phyloP scores from a whole-genome alignment of 805 yeast species.

The Starmerella bombicola region DNA sequence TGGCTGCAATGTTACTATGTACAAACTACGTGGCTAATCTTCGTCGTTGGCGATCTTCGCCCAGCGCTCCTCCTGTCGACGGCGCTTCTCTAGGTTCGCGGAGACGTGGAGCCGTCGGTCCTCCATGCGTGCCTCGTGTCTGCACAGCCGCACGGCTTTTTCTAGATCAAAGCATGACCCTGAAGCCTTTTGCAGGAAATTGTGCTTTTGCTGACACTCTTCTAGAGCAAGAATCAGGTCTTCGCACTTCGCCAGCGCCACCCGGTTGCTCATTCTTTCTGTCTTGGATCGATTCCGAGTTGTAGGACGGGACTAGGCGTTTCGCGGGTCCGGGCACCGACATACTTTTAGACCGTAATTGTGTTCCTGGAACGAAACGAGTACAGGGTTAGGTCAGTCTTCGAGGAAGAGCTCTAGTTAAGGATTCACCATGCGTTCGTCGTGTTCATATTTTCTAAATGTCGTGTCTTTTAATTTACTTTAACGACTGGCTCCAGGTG shows the following conservation, averaged over 20 bases:
- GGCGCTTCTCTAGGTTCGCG: slow-evolving; percentile 46
- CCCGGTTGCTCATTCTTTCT: slow-evolving; percentile 22
- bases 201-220: slow-evolving; percentile 61
- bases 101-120: slow-evolving; percentile 36
- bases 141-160: slow-evolving; percentile 63
- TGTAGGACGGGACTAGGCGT: not conserved
- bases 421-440: no score
- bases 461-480: no score
- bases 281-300: no score
- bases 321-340: not conserved
- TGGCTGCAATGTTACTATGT: not conserved
- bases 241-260: slow-evolving; percentile 43
- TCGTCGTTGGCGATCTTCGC: slow-evolving; percentile 44
- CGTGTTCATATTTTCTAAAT: no score
- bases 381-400: no score
- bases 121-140: slow-evolving; percentile 66
- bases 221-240: slow-evolving; percentile 78
- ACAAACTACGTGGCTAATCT: slow-evolving; percentile 25
- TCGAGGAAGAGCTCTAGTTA: no score
- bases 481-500: no score
- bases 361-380: no score
- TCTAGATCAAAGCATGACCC: slow-evolving; percentile 81
- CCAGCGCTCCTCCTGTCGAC: slow-evolving; percentile 44
- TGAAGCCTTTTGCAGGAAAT: slow-evolving; percentile 53
- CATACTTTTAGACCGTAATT: not conserved